Evolutionary conservation across 345 rosid genomes (phyloP).

Genomic region (Viola odorata): DNA sequence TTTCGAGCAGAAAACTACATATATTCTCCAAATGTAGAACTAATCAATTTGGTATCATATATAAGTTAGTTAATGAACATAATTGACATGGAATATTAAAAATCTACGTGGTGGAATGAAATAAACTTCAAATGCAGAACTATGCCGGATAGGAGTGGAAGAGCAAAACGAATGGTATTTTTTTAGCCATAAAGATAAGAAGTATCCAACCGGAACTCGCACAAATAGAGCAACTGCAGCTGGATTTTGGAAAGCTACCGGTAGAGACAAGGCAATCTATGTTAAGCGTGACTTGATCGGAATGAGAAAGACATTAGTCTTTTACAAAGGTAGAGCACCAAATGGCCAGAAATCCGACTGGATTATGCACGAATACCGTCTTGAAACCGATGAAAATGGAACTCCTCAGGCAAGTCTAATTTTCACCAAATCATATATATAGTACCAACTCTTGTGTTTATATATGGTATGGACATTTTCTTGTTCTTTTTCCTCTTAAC

Average conservation of each 20-base stretch:
- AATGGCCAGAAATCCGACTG: conserved; percentile 38
- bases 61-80: too few species aligned
- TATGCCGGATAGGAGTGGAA: conserved; percentile 26
- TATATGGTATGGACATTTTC: too few species aligned
- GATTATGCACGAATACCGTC: conserved; percentile 36
- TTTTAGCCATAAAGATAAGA: conserved; percentile 38
- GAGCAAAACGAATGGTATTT: conserved; percentile 33
- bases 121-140: conserved; percentile 7
- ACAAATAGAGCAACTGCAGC: conserved; percentile 35
- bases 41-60: too few species aligned
- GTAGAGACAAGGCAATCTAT: conserved; percentile 32
- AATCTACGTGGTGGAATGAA: too few species aligned
- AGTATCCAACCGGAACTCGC: conserved; percentile 36
- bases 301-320: conserved; percentile 36
- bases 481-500: too few species aligned
- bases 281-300: conserved; percentile 27
- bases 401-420: conserved; percentile 60
- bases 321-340: conserved; percentile 34
- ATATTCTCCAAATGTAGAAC: too few species aligned
- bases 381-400: conserved; percentile 80
- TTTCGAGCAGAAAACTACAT: too few species aligned
- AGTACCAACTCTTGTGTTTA: too few species aligned
- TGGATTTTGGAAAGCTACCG: conserved; percentile 38
- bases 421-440: not conserved
- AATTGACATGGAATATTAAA: too few species aligned